These are phyloP conservation scores for Epithemia pelagica DNA, from an alignment of 108 stramenopile species.

Conservation along the genomic window DNA sequence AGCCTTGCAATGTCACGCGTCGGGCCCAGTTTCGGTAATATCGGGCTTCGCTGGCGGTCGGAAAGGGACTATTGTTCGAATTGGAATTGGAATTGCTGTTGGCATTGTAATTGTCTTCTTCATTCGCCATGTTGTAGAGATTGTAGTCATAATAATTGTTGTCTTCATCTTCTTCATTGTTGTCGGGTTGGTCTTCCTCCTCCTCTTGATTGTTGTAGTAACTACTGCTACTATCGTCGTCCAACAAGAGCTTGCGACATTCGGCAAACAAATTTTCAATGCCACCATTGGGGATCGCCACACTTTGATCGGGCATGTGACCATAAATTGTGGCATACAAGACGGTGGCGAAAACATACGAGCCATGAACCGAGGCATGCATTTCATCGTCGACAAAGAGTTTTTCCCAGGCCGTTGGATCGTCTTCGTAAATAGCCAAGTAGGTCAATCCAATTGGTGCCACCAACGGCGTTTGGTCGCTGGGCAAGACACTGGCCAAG, in stretches of 20 bases:
- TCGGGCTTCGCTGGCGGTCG: constrained; percentile 23
- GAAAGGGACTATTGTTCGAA: constrained; percentile 19
- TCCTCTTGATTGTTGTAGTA: no score
- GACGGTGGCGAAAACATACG: constrained; percentile 38
- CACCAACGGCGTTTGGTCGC: constrained; percentile 20
- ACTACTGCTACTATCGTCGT: background rate
- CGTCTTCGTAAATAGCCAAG: constrained; percentile 44
- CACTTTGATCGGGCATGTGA: constrained; percentile 20
- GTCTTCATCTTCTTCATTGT: no score
- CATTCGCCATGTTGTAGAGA: no score
- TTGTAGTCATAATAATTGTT: no score
- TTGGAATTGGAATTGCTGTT: no score
- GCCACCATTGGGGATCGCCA: constrained; percentile 2
- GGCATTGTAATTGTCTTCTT: no score
- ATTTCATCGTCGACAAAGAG: constrained; percentile 41
- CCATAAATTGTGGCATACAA: constrained; percentile 39
- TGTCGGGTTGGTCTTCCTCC: no score
- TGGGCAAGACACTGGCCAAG: constrained; percentile 21
- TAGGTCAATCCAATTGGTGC: constrained; percentile 54
- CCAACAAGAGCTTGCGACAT: constrained; percentile 20
- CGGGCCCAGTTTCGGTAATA: constrained; percentile 30
- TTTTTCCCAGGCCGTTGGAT: constrained; percentile 25
- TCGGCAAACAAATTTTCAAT: constrained; percentile 27
- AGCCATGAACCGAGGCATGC: constrained; percentile 44
- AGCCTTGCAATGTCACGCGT: constrained; percentile 27